These are phyloP conservation scores for Cryphonectria nitschkei DNA, from an alignment of 2,329 filamentous ascomycete genomes.

Conservation along the genomic window DNA sequence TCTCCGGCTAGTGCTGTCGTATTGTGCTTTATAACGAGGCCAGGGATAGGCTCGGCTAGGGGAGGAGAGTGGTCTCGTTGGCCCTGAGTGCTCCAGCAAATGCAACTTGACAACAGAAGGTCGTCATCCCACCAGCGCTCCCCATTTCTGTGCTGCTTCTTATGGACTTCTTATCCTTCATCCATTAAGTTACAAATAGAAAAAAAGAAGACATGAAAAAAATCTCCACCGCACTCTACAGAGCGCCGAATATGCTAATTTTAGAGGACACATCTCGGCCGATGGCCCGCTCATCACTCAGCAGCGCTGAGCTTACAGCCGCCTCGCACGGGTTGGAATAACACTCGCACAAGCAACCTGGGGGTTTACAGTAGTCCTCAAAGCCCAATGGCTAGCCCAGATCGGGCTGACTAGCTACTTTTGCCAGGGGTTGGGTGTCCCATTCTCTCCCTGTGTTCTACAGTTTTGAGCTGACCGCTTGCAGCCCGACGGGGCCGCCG, in stretches of 20 bases:
- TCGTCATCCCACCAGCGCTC: background rate
- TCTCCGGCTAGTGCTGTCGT: background rate
- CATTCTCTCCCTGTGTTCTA: background rate
- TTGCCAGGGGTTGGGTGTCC: background rate
- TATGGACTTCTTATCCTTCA: background rate
- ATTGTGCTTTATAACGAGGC: background rate
- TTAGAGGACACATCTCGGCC: background rate
- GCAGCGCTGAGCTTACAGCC: slow-evolving; percentile 1
- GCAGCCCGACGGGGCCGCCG: background rate
- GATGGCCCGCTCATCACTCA: background rate
- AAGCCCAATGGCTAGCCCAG: background rate
- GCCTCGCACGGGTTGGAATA: background rate
- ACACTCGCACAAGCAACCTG: background rate
- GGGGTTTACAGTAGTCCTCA: background rate
- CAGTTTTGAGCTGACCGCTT: background rate
- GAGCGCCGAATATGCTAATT: background rate
- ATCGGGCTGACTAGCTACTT: background rate
- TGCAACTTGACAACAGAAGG: background rate
- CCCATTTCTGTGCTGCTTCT: background rate
- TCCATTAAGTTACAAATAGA: background rate
- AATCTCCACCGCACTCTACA: background rate
- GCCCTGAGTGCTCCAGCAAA: background rate
- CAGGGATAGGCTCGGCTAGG: background rate
- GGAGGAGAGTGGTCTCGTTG: background rate
- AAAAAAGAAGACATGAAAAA: background rate